phyloP scores from a whole-genome alignment of 2,329 filamentous ascomycete genomes.

The Graphiopsis chlorocephala region DNA sequence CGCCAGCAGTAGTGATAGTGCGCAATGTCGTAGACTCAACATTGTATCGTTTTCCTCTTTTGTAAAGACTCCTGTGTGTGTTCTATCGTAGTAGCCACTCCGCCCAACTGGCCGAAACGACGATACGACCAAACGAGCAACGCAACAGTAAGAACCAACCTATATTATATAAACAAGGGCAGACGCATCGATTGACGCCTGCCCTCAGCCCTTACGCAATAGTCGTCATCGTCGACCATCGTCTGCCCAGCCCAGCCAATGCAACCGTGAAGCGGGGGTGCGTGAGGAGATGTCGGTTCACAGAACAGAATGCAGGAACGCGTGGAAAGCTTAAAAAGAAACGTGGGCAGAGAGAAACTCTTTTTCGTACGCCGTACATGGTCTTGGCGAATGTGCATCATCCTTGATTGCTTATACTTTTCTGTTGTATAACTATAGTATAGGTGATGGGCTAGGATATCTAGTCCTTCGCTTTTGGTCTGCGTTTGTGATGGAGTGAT shows the following conservation, averaged over 20 bases:
- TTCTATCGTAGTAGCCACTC: background rate
- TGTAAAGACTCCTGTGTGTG: background rate
- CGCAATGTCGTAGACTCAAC: background rate
- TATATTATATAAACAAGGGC: background rate
- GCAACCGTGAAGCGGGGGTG: background rate
- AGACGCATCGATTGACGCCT: background rate
- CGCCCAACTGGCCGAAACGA: background rate
- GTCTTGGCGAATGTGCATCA: background rate
- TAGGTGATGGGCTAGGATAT: too few species aligned
- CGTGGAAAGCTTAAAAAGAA: background rate
- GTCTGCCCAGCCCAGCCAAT: background rate
- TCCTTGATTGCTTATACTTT: background rate
- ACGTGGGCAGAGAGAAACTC: background rate
- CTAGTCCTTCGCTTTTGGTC: too few species aligned
- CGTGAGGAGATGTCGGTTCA: slow-evolving; percentile 2
- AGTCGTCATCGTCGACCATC: background rate
- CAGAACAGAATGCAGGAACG: background rate
- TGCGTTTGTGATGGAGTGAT: too few species aligned
- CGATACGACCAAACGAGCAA: background rate
- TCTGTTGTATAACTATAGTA: too few species aligned
- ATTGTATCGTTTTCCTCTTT: background rate
- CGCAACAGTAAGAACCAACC: background rate
- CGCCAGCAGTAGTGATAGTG: background rate
- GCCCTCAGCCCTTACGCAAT: background rate
- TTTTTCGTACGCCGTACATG: background rate